These are phyloP conservation scores for Coniosporium tulheliwenetii DNA, from an alignment of 2,329 filamentous ascomycete genomes.

Conservation along the genomic window DNA sequence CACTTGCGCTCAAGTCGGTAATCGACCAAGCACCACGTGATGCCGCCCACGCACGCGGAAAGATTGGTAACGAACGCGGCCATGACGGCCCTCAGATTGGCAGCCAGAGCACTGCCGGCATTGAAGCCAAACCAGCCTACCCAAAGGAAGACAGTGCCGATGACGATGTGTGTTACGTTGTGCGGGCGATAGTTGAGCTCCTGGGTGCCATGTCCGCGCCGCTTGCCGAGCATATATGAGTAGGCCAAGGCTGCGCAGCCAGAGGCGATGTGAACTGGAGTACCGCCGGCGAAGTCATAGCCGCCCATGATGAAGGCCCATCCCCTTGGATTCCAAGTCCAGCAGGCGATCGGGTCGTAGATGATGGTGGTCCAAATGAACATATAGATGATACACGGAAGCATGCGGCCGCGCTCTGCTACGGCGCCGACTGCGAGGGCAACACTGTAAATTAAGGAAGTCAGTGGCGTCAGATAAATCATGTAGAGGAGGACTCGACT, in stretches of 20 bases:
- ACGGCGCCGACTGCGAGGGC: slow-evolving; percentile 73
- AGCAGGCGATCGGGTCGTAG: slow-evolving; percentile 87
- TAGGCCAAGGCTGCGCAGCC: slow-evolving; percentile 76
- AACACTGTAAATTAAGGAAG: slow-evolving; percentile 34
- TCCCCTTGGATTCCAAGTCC: slow-evolving; percentile 78
- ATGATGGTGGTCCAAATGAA: slow-evolving; percentile 82
- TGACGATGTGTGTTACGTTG: slow-evolving; percentile 83
- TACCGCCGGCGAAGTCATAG: slow-evolving; percentile 79
- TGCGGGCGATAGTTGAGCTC: slow-evolving; percentile 85
- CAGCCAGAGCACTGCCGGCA: slow-evolving; percentile 64
- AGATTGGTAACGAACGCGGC: slow-evolving; percentile 76
- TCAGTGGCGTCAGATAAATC: neutral
- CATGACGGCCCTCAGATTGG: slow-evolving; percentile 75
- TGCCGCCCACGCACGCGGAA: slow-evolving; percentile 66
- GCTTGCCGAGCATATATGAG: slow-evolving; percentile 80
- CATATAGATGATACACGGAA: slow-evolving; percentile 82
- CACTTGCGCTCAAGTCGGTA: slow-evolving; percentile 82
- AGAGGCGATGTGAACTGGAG: slow-evolving; percentile 77
- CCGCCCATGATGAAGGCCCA: slow-evolving; percentile 71
- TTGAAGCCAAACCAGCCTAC: slow-evolving; percentile 96
- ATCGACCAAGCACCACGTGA: slow-evolving; percentile 81
- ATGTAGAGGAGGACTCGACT: slow-evolving; percentile 17
- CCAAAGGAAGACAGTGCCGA: slow-evolving; percentile 88
- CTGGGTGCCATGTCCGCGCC: slow-evolving; percentile 69
- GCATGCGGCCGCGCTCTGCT: slow-evolving; percentile 74